phyloP scores from a whole-genome alignment of 2,329 filamentous ascomycete species.

The Pseudophaeomoniella oleicola region DNA sequence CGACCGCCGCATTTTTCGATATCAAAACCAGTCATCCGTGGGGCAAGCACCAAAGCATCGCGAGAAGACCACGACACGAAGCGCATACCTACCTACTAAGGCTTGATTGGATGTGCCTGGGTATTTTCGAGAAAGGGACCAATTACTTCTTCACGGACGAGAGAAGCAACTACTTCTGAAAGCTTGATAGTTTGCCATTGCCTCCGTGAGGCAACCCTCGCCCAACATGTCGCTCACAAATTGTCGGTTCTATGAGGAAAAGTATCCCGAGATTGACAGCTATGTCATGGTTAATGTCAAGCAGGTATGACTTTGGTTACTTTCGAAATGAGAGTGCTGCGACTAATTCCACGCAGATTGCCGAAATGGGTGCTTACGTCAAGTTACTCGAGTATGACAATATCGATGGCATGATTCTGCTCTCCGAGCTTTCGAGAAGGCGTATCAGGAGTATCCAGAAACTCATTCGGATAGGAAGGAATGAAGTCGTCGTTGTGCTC shows the following conservation, averaged over 20 bases:
- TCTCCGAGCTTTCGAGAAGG: constrained; percentile 91
- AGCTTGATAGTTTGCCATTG: not conserved
- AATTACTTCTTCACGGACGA: too few relatives aligned
- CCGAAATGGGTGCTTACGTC: constrained; percentile 99
- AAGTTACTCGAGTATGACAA: constrained; percentile 99
- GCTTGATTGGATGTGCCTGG: too few relatives aligned
- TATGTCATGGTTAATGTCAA: constrained; percentile 99
- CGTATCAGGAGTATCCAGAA: constrained; percentile 99
- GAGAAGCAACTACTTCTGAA: too few relatives aligned
- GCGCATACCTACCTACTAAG: too few relatives aligned
- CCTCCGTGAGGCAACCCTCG: constrained; percentile 21
- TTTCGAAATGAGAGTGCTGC: constrained; percentile 1
- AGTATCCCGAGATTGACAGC: constrained; percentile 95
- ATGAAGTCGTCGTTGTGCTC: constrained; percentile 96
- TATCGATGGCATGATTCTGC: constrained; percentile 99
- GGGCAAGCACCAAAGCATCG: too few relatives aligned
- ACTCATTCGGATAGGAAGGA: constrained; percentile 92
- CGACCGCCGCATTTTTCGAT: too few relatives aligned
- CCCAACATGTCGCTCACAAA: constrained; percentile 86
- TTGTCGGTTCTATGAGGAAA: constrained; percentile 95
- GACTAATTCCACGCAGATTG: constrained; percentile 48
- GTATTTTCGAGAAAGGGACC: too few relatives aligned
- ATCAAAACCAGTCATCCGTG: not conserved
- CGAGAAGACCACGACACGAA: too few relatives aligned
- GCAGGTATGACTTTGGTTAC: constrained; percentile 46